These are phyloP conservation scores for Linum tenue DNA, from an alignment of 345 rosid genomes.

Conservation along the genomic window DNA sequence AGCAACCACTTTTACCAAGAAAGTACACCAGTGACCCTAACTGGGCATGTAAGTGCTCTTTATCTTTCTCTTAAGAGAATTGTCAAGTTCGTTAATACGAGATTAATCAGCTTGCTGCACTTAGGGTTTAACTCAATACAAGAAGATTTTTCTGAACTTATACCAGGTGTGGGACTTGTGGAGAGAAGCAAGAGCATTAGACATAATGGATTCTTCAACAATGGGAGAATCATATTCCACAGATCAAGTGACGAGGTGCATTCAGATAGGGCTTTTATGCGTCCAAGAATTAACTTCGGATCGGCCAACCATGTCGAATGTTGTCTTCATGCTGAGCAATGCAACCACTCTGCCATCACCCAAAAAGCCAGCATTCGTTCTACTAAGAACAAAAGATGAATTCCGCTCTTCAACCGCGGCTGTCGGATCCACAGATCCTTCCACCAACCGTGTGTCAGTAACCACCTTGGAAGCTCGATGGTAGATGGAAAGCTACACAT, in stretches of 20 bases:
- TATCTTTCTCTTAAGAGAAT: no score
- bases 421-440: no score
- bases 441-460: no score
- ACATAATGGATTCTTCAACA: not conserved
- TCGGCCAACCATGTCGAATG: constrained; percentile 6
- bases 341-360: not conserved
- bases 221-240: constrained; percentile 2
- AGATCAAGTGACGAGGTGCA: not conserved
- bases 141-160: not conserved
- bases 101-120: no score
- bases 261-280: constrained; percentile 7
- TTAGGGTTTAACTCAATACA: no score
- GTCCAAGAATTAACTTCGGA: constrained; percentile 1
- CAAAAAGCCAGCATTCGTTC: not conserved
- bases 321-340: constrained; percentile 1
- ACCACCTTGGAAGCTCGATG: no score
- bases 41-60: no score
- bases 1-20: no score
- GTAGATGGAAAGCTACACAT: no score
- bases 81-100: no score
- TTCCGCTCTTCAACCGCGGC: no score
- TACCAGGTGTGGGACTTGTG: constrained; percentile 6
- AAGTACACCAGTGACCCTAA: no score
- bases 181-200: constrained; percentile 6
- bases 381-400: not conserved